Base-by-base conservation (phyloP, 1,139 yeast genomes). In the Kazachstania sp. region DNA sequence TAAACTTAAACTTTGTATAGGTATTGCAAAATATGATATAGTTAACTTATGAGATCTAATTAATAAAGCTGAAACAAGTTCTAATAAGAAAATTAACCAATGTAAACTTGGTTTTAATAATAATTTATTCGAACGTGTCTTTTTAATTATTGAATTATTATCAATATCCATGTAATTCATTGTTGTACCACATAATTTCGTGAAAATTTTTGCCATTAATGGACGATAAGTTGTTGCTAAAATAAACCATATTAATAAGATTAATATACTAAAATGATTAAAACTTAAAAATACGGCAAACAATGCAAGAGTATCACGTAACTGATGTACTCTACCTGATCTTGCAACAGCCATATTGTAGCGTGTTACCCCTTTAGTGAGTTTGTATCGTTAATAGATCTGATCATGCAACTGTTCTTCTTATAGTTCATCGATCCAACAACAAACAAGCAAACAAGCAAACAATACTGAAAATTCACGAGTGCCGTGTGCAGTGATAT, bases 231-330 rank as follows among this genome's bases (percentile, higher is more conserved):
- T 51, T 2, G 60, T 56, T 15, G 65, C 61, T 26, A 61, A 39
- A 26, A 61, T 54, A 46, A 60, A 63, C 11, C 55, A 46, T 3
- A 53, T 37, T 31, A 60, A 45, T 23, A 63, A 44, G 41, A 62
- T 50, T 39, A 60, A 39, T 9, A 62, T 51, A 9, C 54, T 52
- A 44, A 57, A 50, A 43, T 61, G 63, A 41, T 61, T 61, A 40
- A 63, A 59, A 43, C 61, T 60, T 39, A 60, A 47, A 44, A 62
- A 59, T 8, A 63, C 60, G 8, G 61, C 50, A 37, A 62, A 58
- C 23, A 63, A 43, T 12, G 66, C 63, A 34, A 63, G 47, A 1
- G 66, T 60, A 47, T 63, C 67, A 46, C 38, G 19, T 11, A 36
- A 26, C 12, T 20, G 38, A 19, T 36, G 38, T 11, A 32, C 36